These are phyloP conservation scores for Climacium dendroides DNA, from an alignment of 225 moss, liverwort and hornwort genomes.

Conservation along the genomic window DNA sequence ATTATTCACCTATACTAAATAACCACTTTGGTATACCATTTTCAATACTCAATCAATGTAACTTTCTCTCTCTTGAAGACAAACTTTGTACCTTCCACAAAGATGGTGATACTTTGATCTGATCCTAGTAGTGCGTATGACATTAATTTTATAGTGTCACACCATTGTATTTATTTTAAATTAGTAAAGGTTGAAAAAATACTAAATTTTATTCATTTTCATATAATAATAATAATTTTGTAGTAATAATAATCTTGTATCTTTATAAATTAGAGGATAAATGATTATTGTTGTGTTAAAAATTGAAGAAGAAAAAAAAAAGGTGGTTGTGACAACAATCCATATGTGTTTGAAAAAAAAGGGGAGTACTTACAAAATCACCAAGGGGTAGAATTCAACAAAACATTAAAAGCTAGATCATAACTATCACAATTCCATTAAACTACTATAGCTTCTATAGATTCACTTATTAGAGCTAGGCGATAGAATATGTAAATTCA, in stretches of 20 bases:
- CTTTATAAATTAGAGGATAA: too few species aligned
- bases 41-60: accelerated
- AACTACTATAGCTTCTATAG: background rate
- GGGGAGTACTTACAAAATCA: background rate
- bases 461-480: background rate
- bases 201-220: background rate
- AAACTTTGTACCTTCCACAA: background rate
- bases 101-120: background rate
- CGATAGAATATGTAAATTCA: background rate
- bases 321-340: background rate
- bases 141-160: background rate
- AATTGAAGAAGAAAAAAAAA: background rate
- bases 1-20: too few species aligned
- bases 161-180: background rate
- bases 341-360: too few species aligned
- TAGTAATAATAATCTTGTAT: background rate
- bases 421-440: background rate
- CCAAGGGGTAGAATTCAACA: too few species aligned
- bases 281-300: background rate
- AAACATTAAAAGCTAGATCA: too few species aligned
- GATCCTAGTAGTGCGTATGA: background rate
- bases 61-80: background rate
- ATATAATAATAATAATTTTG: too few species aligned
- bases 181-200: background rate
- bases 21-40: background rate